Evolutionary conservation across 805 yeast species (phyloP).

Genomic region (Sugiyamaella valdiviana): DNA sequence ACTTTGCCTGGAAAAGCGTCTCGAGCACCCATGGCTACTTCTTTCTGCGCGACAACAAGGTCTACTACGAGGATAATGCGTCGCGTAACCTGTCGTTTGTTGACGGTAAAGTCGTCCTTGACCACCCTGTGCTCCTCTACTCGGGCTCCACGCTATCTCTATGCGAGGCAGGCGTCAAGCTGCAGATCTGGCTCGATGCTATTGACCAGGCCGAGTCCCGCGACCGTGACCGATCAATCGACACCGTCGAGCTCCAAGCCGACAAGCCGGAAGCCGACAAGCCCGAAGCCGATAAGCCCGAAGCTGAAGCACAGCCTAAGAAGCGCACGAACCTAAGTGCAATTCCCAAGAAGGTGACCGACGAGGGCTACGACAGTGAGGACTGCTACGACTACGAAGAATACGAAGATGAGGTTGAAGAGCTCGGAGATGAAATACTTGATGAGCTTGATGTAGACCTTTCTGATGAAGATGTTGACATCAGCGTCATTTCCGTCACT

Average conservation of each 20-base stretch:
- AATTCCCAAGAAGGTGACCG: constrained; percentile 16
- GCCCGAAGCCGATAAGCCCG: constrained; percentile 30
- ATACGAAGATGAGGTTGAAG: neutral
- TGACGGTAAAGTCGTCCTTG: neutral
- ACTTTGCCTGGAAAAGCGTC: neutral
- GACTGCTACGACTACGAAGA: neutral
- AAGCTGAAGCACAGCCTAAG: no score
- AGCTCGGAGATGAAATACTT: neutral
- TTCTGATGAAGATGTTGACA: no score
- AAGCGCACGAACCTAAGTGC: no score
- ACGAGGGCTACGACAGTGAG: constrained; percentile 5
- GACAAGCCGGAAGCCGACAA: no score
- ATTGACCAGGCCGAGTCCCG: no score
- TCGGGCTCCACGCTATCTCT: neutral
- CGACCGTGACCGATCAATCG: no score
- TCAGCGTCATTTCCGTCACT: no score
- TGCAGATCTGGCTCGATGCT: no score
- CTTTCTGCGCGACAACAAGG: neutral
- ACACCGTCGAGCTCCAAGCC: no score
- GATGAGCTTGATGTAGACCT: no score
- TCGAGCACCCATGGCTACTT: neutral
- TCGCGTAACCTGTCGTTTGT: neutral
- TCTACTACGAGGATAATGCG: neutral
- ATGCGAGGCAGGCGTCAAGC: neutral
- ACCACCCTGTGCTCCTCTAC: neutral